Base-by-base conservation (phyloP, 768 basidiomycete species). In the Leccinellum albellum region DNA sequence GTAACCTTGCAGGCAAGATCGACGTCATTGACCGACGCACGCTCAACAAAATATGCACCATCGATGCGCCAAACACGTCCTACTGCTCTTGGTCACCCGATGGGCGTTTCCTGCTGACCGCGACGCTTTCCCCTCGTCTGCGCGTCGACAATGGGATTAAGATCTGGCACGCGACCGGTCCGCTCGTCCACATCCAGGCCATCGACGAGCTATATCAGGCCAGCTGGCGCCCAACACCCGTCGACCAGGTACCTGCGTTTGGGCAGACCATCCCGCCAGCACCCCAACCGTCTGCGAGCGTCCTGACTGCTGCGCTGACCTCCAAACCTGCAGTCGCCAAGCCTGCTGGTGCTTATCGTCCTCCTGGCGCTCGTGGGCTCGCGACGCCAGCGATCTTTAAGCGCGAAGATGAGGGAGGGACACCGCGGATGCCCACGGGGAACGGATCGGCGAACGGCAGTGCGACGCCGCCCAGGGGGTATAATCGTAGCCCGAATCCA, bases 121-220 rank as follows among this genome's bases (percentile, higher is more conserved):
- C 95, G 3, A 98, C 94, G 0, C 82, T 98, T n/a, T 94, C 91
- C 17, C 97, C 97, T 0, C 85, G 97, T 23, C 76, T 98, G 50
- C 86, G 97, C 37, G 97, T 99, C 57, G 97, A 99, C 76, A 98
- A 98, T 64, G 94, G 95, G 1, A 85, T 98, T 72, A 97, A 95
- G 76, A 80, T 99, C 58, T 98, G 89, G 90, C 94, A 96, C 70
- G 94, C 91, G 70, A 81, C 86, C 0, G 95, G 97, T 9, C 80
- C 85, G 1, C 82, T 98, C n/a, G 68, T 97, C 53, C 93, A 98
- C 60, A 76, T 89, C 20, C 92, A 97, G 69, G 66, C 77, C 48
- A 74, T 85, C 53, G 93, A 97, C 4, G 96, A 98, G 69, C 81
- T 97, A 14, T 98, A 98, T 72, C 94, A 97, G 73, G 80, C 83